Evolutionary conservation across 306 rosid genomes (phyloP).

Genomic region (Oxytropis ochrocephala): DNA sequence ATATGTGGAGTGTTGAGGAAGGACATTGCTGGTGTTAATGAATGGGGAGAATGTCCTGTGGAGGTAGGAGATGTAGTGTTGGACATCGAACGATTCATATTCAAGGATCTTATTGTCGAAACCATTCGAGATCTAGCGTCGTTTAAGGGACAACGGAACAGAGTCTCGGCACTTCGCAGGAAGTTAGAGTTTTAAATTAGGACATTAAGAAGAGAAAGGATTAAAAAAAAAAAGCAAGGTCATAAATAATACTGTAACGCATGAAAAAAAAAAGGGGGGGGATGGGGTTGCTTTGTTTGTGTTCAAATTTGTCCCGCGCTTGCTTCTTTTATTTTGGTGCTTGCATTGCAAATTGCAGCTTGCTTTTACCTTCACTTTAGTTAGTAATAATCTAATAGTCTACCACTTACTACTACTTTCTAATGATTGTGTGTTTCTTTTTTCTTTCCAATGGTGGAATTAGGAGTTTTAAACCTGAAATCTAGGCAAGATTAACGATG

Average conservation of each 20-base stretch:
- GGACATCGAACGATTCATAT: constrained; percentile 73
- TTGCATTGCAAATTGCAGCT: neutral
- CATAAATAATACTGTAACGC: neutral
- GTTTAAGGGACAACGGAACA: constrained; percentile 19
- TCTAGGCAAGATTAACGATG: constrained; percentile 28
- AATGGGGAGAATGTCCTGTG: constrained; percentile 56
- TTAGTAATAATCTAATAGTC: neutral
- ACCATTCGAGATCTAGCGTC: constrained; percentile 62
- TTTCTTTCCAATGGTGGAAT: constrained; percentile 19
- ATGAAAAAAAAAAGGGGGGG: neutral
- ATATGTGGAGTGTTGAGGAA: constrained; percentile 63
- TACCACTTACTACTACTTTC: neutral
- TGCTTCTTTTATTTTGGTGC: neutral
- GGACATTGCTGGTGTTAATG: constrained; percentile 49
- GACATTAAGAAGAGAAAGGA: neutral
- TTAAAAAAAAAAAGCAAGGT: neutral
- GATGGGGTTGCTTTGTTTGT: neutral
- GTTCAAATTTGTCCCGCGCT: constrained; percentile 27
- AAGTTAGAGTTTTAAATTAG: constrained; percentile 52
- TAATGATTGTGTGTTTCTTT: neutral
- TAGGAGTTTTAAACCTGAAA: constrained; percentile 28
- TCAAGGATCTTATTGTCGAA: constrained; percentile 83
- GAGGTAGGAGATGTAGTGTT: constrained; percentile 63
- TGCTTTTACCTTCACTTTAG: neutral
- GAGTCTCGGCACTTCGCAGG: constrained; percentile 42